These are phyloP conservation scores for Ettlia oleoabundans DNA, from an alignment of 139 green algal genomes.

Conservation along the genomic window DNA sequence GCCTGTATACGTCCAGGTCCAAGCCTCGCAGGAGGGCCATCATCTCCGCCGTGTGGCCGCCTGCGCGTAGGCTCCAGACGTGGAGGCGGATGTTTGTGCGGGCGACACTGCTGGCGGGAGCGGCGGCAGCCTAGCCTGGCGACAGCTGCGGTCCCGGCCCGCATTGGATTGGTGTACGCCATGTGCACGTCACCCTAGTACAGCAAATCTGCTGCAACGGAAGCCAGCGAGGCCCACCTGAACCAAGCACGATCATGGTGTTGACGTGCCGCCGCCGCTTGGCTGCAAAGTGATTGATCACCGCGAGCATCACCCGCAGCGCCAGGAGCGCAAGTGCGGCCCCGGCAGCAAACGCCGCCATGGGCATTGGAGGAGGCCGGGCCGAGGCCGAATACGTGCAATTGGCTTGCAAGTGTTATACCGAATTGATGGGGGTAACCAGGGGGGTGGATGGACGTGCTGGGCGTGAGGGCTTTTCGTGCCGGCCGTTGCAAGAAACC, in stretches of 20 bases:
- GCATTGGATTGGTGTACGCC: not conserved
- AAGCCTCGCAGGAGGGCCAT: conserved; percentile 71
- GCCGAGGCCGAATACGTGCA: not conserved
- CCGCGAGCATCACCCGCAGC: conserved; percentile 3
- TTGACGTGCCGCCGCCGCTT: conserved; percentile 11
- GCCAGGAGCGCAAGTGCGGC: not conserved
- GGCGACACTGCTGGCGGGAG: too few relatives aligned
- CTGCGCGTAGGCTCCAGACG: conserved; percentile 61
- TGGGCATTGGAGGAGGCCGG: too few relatives aligned
- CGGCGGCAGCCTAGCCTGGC: too few relatives aligned
- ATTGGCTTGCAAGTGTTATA: not conserved
- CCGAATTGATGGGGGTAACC: too few relatives aligned
- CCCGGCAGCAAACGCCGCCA: not conserved
- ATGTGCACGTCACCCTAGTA: not conserved
- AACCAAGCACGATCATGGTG: conserved; percentile 85
- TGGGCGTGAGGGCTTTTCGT: not conserved
- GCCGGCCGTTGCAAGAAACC: not conserved
- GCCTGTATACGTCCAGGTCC: conserved; percentile 62
- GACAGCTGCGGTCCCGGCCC: too few relatives aligned
- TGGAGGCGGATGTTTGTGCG: too few relatives aligned
- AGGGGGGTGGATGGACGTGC: too few relatives aligned
- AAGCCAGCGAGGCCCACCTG: conserved; percentile 52
- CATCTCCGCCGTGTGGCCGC: conserved; percentile 95
- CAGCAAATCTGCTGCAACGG: too few relatives aligned
- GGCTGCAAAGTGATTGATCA: not conserved